A percentile compares a stretch with the other conserved stretches of the same genome.
phyloP scores from a whole-genome alignment of 768 basidiomycete species.

The Kwoniella europaea region DNA sequence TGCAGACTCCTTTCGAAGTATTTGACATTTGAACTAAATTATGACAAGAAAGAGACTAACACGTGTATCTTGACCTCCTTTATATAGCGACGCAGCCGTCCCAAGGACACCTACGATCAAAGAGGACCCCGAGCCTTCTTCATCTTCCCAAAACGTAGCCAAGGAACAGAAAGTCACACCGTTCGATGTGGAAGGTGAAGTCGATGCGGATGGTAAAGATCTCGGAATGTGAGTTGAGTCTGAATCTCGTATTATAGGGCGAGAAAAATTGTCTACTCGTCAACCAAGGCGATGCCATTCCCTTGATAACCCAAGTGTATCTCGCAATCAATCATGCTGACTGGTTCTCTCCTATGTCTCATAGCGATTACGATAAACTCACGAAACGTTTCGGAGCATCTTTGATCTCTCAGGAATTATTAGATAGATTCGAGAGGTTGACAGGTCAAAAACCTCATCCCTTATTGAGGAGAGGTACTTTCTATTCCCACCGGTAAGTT shows the following conservation, averaged over 20 bases:
- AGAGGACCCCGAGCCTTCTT: conserved; percentile 20
- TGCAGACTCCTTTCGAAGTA: background rate
- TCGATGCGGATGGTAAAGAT: conserved; percentile 77
- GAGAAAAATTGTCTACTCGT: no score
- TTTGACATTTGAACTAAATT: no score
- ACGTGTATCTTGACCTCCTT: no score
- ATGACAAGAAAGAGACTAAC: background rate
- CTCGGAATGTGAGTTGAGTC: conserved; percentile 62
- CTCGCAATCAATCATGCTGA: background rate
- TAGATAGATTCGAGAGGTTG: conserved; percentile 86
- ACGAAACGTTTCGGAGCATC: conserved; percentile 92
- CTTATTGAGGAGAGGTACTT: conserved; percentile 86
- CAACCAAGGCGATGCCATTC: no score
- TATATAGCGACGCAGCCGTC: conserved; percentile 15
- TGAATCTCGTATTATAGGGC: background rate
- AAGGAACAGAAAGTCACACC: conserved; percentile 85
- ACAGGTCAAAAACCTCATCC: conserved; percentile 88
- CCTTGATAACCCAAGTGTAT: no score
- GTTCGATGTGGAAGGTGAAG: conserved; percentile 94
- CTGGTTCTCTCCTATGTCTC: background rate
- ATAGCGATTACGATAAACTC: conserved; percentile 96
- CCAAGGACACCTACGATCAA: conserved; percentile 25
- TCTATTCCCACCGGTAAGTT: conserved; percentile 93
- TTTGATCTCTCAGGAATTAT: conserved; percentile 72
- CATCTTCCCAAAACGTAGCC: conserved; percentile 20